Evolutionary conservation across 306 rosid genomes (phyloP).

Genomic region (Cucurbita ficifolia): DNA sequence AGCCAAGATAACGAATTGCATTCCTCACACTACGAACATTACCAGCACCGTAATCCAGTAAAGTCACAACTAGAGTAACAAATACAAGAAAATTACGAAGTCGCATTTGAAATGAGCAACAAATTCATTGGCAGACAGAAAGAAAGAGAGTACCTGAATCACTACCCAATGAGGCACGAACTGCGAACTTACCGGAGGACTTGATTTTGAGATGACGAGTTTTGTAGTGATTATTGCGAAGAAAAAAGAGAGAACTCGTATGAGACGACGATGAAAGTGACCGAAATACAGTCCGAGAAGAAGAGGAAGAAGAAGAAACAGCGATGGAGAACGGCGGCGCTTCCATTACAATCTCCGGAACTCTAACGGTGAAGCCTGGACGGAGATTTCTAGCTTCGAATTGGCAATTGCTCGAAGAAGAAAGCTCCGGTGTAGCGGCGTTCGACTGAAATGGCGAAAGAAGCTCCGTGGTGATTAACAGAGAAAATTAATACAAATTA

Average conservation of each 20-base stretch:
- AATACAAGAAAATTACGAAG: neutral
- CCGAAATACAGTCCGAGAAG: conserved; percentile 11
- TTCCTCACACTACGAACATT: conserved; percentile 85
- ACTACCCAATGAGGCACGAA: conserved; percentile 51
- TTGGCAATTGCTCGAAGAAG: neutral
- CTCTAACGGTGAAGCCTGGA: neutral
- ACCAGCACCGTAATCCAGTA: conserved; percentile 92
- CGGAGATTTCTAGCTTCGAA: neutral
- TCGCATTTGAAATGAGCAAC: neutral
- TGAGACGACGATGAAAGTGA: conserved; percentile 20
- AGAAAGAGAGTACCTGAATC: conserved; percentile 42
- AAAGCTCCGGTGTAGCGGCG: neutral
- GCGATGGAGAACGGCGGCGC: conserved; percentile 37
- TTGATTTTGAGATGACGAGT: conserved; percentile 14
- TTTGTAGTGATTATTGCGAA: conserved; percentile 14
- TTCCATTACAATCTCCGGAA: conserved; percentile 36
- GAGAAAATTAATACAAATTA: too few species aligned
- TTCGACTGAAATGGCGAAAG: neutral
- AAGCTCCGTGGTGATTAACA: neutral
- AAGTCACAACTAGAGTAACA: conserved; percentile 48
- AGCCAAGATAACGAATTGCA: conserved; percentile 72
- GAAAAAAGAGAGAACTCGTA: conserved; percentile 33
- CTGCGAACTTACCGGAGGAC: conserved; percentile 27
- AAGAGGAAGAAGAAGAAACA: conserved; percentile 5
- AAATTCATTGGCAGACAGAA: neutral